A percentile compares a stretch with the other conserved stretches of the same genome.
phyloP scores from a whole-genome alignment of 768 basidiomycete genomes.

The Mrakia blollopis region DNA sequence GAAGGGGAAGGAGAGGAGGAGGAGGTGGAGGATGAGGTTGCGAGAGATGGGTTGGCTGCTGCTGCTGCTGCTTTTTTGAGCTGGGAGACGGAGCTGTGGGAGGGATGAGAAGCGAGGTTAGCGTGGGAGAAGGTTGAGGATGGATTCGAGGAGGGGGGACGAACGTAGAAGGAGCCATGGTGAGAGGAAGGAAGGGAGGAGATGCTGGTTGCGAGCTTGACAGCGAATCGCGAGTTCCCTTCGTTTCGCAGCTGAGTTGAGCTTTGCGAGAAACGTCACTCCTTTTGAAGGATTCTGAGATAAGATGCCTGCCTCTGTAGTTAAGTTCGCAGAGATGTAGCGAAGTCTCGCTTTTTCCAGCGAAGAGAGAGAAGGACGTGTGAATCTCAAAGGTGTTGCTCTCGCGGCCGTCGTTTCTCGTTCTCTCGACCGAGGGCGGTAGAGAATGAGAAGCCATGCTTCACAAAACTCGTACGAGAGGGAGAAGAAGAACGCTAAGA shows the following conservation, averaged over 20 bases:
- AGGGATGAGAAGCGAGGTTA: not conserved
- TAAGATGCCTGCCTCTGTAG: too few species aligned
- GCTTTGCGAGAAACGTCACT: not conserved
- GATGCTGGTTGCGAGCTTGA: not conserved
- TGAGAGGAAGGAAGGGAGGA: not conserved
- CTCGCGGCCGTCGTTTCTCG: not conserved
- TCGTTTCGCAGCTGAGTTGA: not conserved
- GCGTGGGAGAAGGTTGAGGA: not conserved
- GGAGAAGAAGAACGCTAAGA: not conserved
- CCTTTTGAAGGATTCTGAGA: not conserved
- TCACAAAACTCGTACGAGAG: not conserved
- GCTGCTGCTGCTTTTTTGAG: slow-evolving; percentile 11
- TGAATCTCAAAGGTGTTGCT: not conserved
- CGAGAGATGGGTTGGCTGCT: not conserved
- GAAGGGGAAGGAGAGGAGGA: not conserved
- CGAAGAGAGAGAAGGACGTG: not conserved
- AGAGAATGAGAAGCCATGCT: not conserved
- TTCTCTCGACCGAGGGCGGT: not conserved
- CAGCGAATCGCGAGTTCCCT: not conserved
- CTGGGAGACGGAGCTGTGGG: not conserved
- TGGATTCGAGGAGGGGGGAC: not conserved
- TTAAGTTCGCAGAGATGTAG: too few species aligned
- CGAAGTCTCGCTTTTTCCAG: too few species aligned
- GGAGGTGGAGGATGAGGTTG: not conserved
- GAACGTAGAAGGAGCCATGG: slow-evolving; percentile 3